Percentiles rank a stretch among this genome's conserved stretches.
phyloP scores from a whole-genome alignment of 768 basidiomycete genomes.

The Leccinum sublutescens region DNA sequence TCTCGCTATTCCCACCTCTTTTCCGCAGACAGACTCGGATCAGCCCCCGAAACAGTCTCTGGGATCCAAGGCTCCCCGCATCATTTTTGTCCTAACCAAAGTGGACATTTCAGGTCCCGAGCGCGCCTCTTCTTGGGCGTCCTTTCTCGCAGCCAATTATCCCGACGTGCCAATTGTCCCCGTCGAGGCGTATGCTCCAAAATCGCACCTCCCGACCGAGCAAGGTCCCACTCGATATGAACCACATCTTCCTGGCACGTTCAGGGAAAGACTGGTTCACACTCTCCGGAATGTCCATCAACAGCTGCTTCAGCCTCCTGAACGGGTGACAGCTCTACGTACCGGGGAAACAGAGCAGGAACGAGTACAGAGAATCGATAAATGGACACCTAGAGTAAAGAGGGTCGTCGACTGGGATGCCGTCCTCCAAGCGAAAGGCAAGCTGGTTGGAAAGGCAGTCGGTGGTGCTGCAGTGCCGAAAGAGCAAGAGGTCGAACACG shows the following conservation, averaged over 20 bases:
- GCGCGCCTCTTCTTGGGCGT: constrained; percentile 63
- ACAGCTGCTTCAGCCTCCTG: constrained; percentile 67
- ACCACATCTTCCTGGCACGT: constrained; percentile 66
- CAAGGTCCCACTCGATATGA: constrained; percentile 52
- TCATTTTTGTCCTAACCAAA: constrained; percentile 84
- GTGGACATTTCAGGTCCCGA: constrained; percentile 77
- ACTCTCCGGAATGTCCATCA: constrained; percentile 66
- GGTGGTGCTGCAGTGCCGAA: constrained; percentile 41
- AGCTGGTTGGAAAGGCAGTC: constrained; percentile 44
- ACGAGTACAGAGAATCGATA: constrained; percentile 45
- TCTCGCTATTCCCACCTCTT: constrained; percentile 36
- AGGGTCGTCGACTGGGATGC: constrained; percentile 71
- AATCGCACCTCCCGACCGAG: constrained; percentile 26
- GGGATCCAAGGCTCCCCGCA: constrained; percentile 15
- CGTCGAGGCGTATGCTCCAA: constrained; percentile 74
- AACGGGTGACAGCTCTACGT: constrained; percentile 42
- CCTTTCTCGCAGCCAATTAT: constrained; percentile 52
- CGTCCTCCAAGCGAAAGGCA: constrained; percentile 45
- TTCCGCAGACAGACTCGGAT: not conserved
- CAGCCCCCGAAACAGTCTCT: constrained; percentile 35
- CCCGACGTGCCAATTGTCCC: constrained; percentile 62
- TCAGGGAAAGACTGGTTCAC: constrained; percentile 61
- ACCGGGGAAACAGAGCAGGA: constrained; percentile 41
- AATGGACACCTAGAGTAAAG: constrained; percentile 69
- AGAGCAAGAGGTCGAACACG: constrained; percentile 6